These are phyloP conservation scores for Delphinella strobiligena DNA, from an alignment of 2,329 filamentous ascomycete species.

Conservation along the genomic window DNA sequence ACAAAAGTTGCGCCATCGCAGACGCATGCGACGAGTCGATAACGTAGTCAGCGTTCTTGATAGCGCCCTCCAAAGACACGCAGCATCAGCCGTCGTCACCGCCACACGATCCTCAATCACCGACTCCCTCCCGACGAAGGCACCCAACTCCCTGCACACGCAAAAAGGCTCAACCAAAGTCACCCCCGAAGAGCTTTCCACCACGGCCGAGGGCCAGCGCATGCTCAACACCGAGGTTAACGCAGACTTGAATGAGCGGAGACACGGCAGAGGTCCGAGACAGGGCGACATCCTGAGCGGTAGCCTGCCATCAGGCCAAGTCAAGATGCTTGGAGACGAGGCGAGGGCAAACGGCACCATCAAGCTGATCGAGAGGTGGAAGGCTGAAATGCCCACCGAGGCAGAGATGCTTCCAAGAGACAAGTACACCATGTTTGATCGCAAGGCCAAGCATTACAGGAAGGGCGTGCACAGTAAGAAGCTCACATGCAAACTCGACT, in stretches of 20 bases:
- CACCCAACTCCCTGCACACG: slow-evolving; percentile 6
- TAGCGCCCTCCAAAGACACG: slow-evolving; percentile 54
- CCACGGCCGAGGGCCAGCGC: slow-evolving; percentile 20
- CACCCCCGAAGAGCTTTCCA: slow-evolving; percentile 16
- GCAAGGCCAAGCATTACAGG: slow-evolving; percentile 87
- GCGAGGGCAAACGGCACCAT: slow-evolving; percentile 40
- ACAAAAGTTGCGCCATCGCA: slow-evolving; percentile 79
- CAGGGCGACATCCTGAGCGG: slow-evolving; percentile 15
- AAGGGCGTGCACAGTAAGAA: slow-evolving; percentile 92
- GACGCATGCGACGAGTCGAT: slow-evolving; percentile 76
- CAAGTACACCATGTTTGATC: slow-evolving; percentile 97
- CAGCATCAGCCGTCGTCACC: slow-evolving; percentile 14
- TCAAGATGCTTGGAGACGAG: slow-evolving; percentile 13
- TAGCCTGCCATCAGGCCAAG: slow-evolving; percentile 6
- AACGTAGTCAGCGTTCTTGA: slow-evolving; percentile 74
- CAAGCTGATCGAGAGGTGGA: slow-evolving; percentile 80
- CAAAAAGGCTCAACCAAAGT: slow-evolving; percentile 11
- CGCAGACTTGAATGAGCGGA: slow-evolving; percentile 10
- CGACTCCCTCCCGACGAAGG: slow-evolving; percentile 1
- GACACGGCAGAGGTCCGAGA: slow-evolving; percentile 21
- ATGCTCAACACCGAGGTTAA: slow-evolving; percentile 13
- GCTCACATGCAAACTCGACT: neutral
- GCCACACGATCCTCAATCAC: neutral
- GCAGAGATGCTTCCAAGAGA: slow-evolving; percentile 90
- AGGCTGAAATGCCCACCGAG: slow-evolving; percentile 89